Conservation (phyloP, 805 yeast genomes). For the Hanseniaspora lindneri region DNA sequence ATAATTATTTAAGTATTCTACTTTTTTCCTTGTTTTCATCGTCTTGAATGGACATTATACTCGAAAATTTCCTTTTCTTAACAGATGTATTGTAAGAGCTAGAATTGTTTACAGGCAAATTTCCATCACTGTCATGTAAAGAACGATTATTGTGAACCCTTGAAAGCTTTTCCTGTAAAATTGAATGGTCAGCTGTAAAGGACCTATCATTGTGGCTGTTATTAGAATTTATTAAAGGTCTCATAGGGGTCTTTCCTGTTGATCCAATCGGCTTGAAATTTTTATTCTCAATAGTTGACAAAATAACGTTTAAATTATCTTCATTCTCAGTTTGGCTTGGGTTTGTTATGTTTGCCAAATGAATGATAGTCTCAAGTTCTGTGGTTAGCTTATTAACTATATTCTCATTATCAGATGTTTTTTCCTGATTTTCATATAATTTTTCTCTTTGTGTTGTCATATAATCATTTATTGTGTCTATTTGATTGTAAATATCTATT, state of each 20-base stretch:
- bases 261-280: slow-evolving; percentile 19
- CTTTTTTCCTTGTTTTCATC: neutral
- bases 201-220: neutral
- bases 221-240: slow-evolving; percentile 2
- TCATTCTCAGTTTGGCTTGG: slow-evolving; percentile 12
- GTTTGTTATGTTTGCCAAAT: neutral
- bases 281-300: slow-evolving; percentile 17
- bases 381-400: slow-evolving; percentile 11
- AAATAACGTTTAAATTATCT: slow-evolving; percentile 10
- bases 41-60: neutral
- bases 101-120: neutral
- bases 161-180: slow-evolving; percentile 1
- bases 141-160: neutral
- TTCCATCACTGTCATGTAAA: neutral
- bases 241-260: slow-evolving; percentile 20
- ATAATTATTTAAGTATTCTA: neutral
- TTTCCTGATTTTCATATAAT: neutral
- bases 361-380: slow-evolving; percentile 9
- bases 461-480: slow-evolving; percentile 2
- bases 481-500: neutral
- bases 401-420: slow-evolving; percentile 1
- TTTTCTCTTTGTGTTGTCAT: slow-evolving; percentile 1
- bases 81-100: slow-evolving; percentile 2
- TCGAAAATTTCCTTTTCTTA: slow-evolving; percentile 9
- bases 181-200: neutral